Base-by-base conservation (phyloP, 192 early-diverging fungal genomes). In the Spinellus fusiger region DNA sequence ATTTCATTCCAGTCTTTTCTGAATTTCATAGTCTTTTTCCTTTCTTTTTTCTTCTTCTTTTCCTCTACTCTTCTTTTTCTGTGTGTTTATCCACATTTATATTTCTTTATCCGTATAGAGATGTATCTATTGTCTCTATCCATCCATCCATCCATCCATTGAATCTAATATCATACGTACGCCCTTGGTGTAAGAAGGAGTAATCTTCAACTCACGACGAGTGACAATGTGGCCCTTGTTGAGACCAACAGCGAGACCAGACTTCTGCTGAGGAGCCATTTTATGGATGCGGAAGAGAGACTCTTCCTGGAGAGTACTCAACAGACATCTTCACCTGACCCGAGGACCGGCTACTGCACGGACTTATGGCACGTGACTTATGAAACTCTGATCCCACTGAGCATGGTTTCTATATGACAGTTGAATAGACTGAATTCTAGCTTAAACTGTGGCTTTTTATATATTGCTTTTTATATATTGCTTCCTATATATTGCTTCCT, bases 141-240 rank as follows among this genome's bases (percentile, higher is more conserved):
- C 68, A 64, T 70, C 62, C 38, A 44, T 44, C 40, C 40, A 44
- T 44, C 40, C 40, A 44, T 3, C 3, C 10, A 44, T n/a, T 44
- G 18, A 44, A 10, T 12, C 13, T 12, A 18, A 44, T 51, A 58
- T 10, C 9, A 64, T 74, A 87, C 89, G 74, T 80, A 92, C 91
- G 64, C 93, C 93, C 82, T 91, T 95, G 73, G 81, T 79, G 80
- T 84, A 78, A 61, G 80, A 78, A 56, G 87, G 87, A 75, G 88
- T 90, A 47, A 64, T 75, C 73, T 81, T 77, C 69, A 85, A 68
- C 62, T 75, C 82, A 57, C 87, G 85, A 59, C 75, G 76, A 61
- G 95, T 86, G 69, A 88, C 89, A 80, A 90, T 77, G 86, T 91
- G 93, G 56, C 96, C 96, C 74, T 88, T 86, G 89, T 95, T 97